These are phyloP conservation scores for Alternaria sp. DNA, from an alignment of 2,329 filamentous ascomycete genomes.

Conservation along the genomic window DNA sequence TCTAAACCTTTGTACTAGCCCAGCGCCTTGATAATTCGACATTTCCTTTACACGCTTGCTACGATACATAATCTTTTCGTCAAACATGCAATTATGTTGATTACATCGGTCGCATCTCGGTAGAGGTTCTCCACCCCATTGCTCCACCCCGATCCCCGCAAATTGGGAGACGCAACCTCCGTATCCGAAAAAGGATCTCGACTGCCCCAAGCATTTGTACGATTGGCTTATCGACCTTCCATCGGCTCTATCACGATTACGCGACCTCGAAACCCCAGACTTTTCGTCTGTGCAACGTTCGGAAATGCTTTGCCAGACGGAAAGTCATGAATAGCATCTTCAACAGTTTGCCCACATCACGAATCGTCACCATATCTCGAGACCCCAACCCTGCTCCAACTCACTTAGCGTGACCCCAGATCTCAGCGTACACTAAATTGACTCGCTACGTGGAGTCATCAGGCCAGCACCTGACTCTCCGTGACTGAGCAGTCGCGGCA, in stretches of 20 bases:
- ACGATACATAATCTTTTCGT: not conserved
- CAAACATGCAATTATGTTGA: not conserved
- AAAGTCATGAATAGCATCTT: slow-evolving; percentile 2
- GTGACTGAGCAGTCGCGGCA: not conserved
- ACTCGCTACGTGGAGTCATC: slow-evolving; percentile 9
- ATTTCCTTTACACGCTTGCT: not conserved
- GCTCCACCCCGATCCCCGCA: not conserved
- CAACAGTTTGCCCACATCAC: slow-evolving; percentile 4
- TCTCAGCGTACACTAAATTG: not conserved
- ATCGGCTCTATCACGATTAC: not conserved
- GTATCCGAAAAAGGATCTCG: not conserved
- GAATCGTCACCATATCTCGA: slow-evolving; percentile 6
- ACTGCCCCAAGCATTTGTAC: not conserved
- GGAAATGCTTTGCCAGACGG: slow-evolving; percentile 25
- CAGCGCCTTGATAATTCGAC: not conserved
- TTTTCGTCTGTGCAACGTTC: not conserved
- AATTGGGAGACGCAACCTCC: not conserved
- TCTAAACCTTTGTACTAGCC: slow-evolving; percentile 1
- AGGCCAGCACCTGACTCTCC: slow-evolving; percentile 11
- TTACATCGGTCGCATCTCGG: not conserved
- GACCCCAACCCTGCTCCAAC: not conserved
- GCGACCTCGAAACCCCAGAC: not conserved
- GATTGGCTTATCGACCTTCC: not conserved
- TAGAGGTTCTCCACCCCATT: not conserved
- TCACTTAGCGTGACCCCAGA: not conserved